Evolutionary conservation across 306 rosid species (phyloP).

Genomic region (Styphnolobium japonicum): DNA sequence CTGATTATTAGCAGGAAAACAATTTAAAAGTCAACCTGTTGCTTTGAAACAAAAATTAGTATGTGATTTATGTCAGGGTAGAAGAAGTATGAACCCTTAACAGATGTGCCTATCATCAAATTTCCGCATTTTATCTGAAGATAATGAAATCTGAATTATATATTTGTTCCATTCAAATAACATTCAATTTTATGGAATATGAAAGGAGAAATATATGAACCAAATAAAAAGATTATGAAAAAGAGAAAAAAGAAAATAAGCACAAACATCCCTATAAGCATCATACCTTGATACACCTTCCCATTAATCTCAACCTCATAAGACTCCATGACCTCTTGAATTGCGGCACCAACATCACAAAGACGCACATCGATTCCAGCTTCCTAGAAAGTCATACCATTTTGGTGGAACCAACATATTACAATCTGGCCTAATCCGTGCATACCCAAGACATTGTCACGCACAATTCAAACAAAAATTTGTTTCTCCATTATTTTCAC

Average conservation of each 20-base stretch:
- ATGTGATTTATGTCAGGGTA: neutral
- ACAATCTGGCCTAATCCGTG: constrained; percentile 11
- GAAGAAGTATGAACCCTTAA: neutral
- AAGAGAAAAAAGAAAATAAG: neutral
- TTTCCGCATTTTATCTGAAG: neutral
- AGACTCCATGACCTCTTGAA: constrained; percentile 97
- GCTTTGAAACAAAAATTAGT: neutral
- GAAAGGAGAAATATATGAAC: neutral
- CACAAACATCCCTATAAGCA: neutral
- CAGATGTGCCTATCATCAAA: neutral
- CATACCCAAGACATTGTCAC: constrained; percentile 5
- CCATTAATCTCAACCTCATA: constrained; percentile 97
- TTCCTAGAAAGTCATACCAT: constrained; percentile 52
- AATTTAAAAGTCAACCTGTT: neutral
- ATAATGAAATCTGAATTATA: neutral
- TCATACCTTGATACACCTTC: constrained; percentile 80
- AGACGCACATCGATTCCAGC: constrained; percentile 96
- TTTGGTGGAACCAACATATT: constrained; percentile 10
- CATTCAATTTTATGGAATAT: neutral
- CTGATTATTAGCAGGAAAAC: neutral
- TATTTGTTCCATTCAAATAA: neutral
- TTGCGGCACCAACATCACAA: constrained; percentile 97
- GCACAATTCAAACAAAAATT: neutral
- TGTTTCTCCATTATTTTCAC: neutral
- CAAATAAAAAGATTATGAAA: neutral